A percentile compares a stretch with the other conserved stretches of the same genome.
These are phyloP conservation scores for Penicillium sp. DNA, from an alignment of 2,329 filamentous ascomycete species.

Conservation along the genomic window DNA sequence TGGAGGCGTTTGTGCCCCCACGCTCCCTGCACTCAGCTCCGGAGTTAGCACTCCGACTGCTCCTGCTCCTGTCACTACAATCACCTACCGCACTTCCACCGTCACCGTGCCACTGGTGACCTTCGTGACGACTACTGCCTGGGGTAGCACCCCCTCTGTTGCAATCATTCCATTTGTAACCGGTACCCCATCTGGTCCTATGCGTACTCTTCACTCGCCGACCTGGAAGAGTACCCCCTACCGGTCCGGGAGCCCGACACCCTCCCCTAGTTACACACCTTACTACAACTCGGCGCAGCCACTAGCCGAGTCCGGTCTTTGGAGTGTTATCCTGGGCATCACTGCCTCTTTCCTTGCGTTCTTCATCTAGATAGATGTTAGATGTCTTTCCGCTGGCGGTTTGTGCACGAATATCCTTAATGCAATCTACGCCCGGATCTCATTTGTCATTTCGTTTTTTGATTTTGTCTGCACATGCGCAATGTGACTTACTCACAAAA, in stretches of 20 bases:
- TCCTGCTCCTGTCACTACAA: slow-evolving; percentile 38
- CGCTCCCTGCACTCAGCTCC: slow-evolving; percentile 49
- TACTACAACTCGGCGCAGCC: slow-evolving; percentile 16
- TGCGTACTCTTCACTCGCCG: neutral
- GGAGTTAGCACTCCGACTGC: slow-evolving; percentile 40
- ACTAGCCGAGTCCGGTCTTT: neutral
- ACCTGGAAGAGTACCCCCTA: neutral
- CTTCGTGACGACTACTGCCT: slow-evolving; percentile 37
- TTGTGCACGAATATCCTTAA: neutral
- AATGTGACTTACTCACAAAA: neutral
- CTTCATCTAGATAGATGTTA: neutral
- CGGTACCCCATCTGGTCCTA: slow-evolving; percentile 11
- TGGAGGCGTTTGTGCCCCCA: slow-evolving; percentile 47
- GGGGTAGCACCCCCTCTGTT: slow-evolving; percentile 25
- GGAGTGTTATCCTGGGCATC: neutral
- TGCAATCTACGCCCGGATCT: neutral
- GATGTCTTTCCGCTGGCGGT: neutral
- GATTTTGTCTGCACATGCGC: neutral
- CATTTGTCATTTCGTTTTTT: neutral
- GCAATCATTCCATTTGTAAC: slow-evolving; percentile 32
- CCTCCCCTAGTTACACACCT: slow-evolving; percentile 5
- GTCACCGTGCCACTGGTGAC: slow-evolving; percentile 48
- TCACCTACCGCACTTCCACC: slow-evolving; percentile 43
- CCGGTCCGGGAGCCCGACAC: slow-evolving; percentile 1
- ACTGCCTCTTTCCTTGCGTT: neutral